These are phyloP conservation scores for Caloboletus inedulis DNA, from an alignment of 1,284 basidiomycete genomes.

Conservation along the genomic window DNA sequence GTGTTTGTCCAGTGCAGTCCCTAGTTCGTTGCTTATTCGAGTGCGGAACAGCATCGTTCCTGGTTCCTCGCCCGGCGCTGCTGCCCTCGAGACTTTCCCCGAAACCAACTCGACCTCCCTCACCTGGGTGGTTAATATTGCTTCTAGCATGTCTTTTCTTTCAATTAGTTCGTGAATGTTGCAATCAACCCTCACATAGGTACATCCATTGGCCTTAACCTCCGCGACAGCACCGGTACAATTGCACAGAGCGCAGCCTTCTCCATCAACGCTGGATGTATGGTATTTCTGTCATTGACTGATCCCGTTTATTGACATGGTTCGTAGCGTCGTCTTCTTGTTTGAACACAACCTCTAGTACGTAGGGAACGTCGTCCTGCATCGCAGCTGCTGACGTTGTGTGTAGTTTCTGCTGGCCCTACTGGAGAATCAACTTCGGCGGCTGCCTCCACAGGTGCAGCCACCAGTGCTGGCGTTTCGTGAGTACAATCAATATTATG, in stretches of 20 bases:
- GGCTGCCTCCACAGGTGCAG: background rate
- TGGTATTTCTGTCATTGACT: conserved; percentile 16
- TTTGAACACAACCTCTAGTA: conserved; percentile 26
- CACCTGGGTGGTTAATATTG: conserved; percentile 47
- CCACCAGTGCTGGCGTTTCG: conserved; percentile 12
- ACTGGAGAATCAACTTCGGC: conserved; percentile 22
- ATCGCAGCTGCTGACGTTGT: conserved; percentile 9
- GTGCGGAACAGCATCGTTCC: conserved; percentile 39
- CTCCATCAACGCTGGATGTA: conserved; percentile 47
- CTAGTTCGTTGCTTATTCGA: background rate
- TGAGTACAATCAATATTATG: conserved; percentile 10
- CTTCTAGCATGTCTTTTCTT: conserved; percentile 2
- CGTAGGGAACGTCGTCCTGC: background rate
- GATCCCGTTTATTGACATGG: background rate
- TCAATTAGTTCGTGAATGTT: background rate
- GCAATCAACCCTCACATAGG: conserved; percentile 30
- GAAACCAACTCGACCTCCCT: conserved; percentile 34
- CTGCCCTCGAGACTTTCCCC: conserved; percentile 40
- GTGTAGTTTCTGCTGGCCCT: conserved; percentile 19
- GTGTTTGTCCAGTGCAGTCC: background rate
- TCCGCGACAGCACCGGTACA: conserved; percentile 52
- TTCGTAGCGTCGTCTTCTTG: conserved; percentile 36
- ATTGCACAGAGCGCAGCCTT: conserved; percentile 49
- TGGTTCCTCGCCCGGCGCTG: conserved; percentile 37
- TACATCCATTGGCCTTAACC: conserved; percentile 45